phyloP scores from a whole-genome alignment of 2,329 filamentous ascomycete genomes.

The Cladosporium sp. region DNA sequence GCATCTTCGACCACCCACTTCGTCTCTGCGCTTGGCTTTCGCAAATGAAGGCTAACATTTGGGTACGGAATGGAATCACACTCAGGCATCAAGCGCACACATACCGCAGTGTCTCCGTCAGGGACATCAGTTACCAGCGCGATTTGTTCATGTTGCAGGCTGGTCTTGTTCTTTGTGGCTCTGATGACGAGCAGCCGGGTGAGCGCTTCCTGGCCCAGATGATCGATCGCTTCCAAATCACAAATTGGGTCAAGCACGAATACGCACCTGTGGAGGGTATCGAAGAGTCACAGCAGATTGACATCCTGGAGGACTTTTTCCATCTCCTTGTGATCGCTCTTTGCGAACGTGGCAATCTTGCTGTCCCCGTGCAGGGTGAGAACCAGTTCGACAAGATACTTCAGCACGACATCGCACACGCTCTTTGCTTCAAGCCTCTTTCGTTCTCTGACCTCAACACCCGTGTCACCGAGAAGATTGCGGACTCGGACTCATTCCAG shows the following conservation, averaged over 20 bases:
- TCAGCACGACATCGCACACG: constrained; percentile 86
- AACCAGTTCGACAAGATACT: constrained; percentile 61
- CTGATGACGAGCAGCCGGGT: constrained; percentile 55
- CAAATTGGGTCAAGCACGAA: constrained; percentile 79
- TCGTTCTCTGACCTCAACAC: constrained; percentile 89
- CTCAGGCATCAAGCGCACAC: constrained; percentile 92
- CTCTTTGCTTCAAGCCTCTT: constrained; percentile 92
- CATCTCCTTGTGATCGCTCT: constrained; percentile 89
- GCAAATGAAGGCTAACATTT: constrained; percentile 98
- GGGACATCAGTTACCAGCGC: constrained; percentile 90
- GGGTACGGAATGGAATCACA: constrained; percentile 96
- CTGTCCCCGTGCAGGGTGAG: constrained; percentile 65
- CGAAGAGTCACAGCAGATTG: constrained; percentile 84
- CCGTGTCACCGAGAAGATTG: constrained; percentile 83
- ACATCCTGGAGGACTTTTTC: constrained; percentile 93
- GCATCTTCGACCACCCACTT: constrained; percentile 85
- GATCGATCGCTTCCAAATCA: constrained; percentile 87
- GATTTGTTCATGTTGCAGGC: constrained; percentile 94
- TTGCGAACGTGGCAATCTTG: constrained; percentile 79
- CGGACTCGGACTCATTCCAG: constrained; percentile 86
- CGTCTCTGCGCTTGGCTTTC: constrained; percentile 94
- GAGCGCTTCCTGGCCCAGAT: constrained; percentile 77
- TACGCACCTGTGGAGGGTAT: constrained; percentile 74
- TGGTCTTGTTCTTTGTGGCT: constrained; percentile 81
- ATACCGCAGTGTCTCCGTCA: constrained; percentile 83